Evolutionary conservation across 768 basidiomycete genomes (phyloP), one percentile per base, ranked within the genome.

Genomic region (Suillus subluteus): DNA sequence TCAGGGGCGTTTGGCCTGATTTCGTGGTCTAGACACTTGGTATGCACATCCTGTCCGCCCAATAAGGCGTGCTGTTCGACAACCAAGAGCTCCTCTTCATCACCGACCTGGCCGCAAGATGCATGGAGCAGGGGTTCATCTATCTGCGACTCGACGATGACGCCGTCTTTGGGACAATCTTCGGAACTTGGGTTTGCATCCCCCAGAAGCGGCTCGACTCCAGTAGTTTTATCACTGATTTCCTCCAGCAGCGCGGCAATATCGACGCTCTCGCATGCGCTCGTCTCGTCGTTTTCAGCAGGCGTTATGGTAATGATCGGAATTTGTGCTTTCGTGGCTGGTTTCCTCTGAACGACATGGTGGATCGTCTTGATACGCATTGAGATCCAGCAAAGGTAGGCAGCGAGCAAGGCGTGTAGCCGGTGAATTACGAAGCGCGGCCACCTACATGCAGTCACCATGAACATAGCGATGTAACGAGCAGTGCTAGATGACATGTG

Each of bases 271-370:
- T 56, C 21, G 2, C 32, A 21, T 35, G 18, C 18, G 32, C 21
- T 56, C 21, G 32, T 21, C 55, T 21, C 21, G 0, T 35, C 32
- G 16, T 35, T 21, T 12, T 56, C 32, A 35, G 55, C 55, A 56
- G 55, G 55, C 2, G 55, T 56, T 35, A 56, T 35, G 55, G 55
- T 56, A 32, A 56, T 56, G 55, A 35, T 35, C 21, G 55, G 55
- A 6, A 56, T 35, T 56, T n/a, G 55, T 35, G 32, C 21, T 32
- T 35, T 56, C 21, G 21, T 21, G 12, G 5, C 32, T n/a, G 55
- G 55, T 56, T 56, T 35, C 21, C 11, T 56, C 32, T 56, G 55
- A 18, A 35, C 18, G 32, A 35, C 12, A 35, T 12, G 18, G 21
- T 12, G 18, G 32, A 56, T 56, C 18, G 21, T 6, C 32, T 56